phyloP scores from a whole-genome alignment of 106 monocot species.

The Dactylorhiza incarnata region DNA sequence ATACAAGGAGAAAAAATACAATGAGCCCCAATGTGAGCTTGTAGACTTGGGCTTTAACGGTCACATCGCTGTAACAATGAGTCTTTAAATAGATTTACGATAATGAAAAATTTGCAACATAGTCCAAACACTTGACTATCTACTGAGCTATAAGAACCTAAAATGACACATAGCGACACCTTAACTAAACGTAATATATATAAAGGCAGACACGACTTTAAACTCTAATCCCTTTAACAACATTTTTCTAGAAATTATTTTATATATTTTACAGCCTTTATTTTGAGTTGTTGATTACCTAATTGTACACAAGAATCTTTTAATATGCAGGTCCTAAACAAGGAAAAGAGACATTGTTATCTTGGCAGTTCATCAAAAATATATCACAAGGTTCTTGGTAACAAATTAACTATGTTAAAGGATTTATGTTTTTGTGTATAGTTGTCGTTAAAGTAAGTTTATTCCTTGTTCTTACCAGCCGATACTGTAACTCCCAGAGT shows the following conservation, averaged over 20 bases:
- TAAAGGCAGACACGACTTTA: too few relatives aligned
- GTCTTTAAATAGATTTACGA: too few relatives aligned
- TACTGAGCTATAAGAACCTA: too few relatives aligned
- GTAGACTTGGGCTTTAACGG: too few relatives aligned
- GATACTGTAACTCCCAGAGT: constrained; percentile 49
- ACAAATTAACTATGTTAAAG: not conserved
- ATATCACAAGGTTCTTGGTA: constrained; percentile 48
- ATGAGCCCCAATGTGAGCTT: too few relatives aligned
- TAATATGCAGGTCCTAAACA: constrained; percentile 53
- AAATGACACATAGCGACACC: too few relatives aligned
- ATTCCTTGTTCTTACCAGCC: constrained; percentile 18
- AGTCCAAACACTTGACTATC: too few relatives aligned
- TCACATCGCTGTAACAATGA: too few relatives aligned
- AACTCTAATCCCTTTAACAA: too few relatives aligned
- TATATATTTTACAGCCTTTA: not conserved
- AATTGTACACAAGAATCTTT: constrained; percentile 1
- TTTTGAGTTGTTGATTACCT: constrained; percentile 3
- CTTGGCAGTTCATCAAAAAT: constrained; percentile 78
- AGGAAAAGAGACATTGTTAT: constrained; percentile 42
- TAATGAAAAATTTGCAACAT: too few relatives aligned
- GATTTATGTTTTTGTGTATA: not conserved
- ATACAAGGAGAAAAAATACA: too few relatives aligned
- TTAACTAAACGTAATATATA: too few relatives aligned
- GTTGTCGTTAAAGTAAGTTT: not conserved
- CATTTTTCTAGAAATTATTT: not conserved